A percentile compares a stretch with the other conserved stretches of the same genome.
Conservation (phyloP, 176 grass and related monocot species). For the Thinopyrum elongatum region DNA sequence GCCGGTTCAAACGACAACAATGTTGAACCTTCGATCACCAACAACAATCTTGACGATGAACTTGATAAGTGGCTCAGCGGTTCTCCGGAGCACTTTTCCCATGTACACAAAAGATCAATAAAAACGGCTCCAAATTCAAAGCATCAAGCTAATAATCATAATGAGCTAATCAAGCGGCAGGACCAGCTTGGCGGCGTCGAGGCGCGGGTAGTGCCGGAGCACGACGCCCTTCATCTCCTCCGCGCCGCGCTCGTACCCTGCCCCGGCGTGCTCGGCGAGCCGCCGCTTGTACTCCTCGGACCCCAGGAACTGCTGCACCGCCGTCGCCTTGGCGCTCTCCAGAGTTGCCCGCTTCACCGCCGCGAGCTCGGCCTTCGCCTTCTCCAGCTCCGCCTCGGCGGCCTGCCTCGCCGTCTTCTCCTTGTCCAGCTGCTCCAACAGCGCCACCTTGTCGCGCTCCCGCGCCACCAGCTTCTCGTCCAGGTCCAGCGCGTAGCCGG, state of each 20-base stretch:
- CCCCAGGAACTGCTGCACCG: background rate
- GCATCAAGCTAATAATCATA: too few species aligned
- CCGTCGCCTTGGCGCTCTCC: background rate
- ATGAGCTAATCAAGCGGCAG: background rate
- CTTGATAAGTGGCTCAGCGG: too few species aligned
- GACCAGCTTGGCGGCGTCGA: slow-evolving; percentile 18
- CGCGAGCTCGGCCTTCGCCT: background rate
- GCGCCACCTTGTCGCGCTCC: background rate
- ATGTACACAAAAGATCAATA: too few species aligned
- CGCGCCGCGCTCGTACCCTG: slow-evolving; percentile 8
- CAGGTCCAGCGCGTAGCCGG: background rate
- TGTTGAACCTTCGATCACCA: too few species aligned
- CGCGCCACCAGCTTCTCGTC: background rate
- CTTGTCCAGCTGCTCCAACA: slow-evolving; percentile 13
- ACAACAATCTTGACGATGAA: too few species aligned
- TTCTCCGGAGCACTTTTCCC: too few species aligned
- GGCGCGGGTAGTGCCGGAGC: background rate
- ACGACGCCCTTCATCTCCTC: slow-evolving; percentile 34
- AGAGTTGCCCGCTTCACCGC: background rate
- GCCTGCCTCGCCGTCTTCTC: too few species aligned
- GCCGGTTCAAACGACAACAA: too few species aligned
- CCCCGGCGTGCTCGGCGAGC: slow-evolving; percentile 8
- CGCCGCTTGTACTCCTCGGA: background rate
- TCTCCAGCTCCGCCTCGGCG: background rate
- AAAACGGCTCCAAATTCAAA: too few species aligned